Conservation (phyloP, 1,284 basidiomycete genomes). For the Moesziomyces sp. region DNA sequence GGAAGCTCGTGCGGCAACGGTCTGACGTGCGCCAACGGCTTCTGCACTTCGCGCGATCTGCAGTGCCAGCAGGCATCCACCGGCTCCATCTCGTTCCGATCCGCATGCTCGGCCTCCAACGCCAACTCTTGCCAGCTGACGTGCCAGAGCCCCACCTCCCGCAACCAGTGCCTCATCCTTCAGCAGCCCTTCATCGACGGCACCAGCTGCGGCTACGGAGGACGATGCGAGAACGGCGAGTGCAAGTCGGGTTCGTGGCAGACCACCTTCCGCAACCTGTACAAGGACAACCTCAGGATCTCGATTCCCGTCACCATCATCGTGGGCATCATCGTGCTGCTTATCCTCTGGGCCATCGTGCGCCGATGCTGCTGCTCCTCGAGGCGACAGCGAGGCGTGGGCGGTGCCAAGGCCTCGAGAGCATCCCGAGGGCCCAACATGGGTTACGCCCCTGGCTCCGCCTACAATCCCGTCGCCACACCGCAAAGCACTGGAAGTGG, state of each 20-base stretch:
- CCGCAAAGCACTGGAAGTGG: conserved; percentile 14
- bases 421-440: conserved; percentile 1
- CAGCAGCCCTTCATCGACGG: conserved; percentile 83
- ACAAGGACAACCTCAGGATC: conserved; percentile 60
- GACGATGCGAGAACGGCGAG: conserved; percentile 71
- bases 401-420: not conserved
- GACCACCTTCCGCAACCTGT: conserved; percentile 75
- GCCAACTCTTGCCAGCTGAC: conserved; percentile 80
- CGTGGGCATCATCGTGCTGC: conserved; percentile 48
- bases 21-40: conserved; percentile 81
- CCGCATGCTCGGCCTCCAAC: conserved; percentile 73
- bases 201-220: conserved; percentile 82
- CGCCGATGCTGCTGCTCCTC: conserved; percentile 40
- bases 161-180: conserved; percentile 76
- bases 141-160: conserved; percentile 78
- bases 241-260: conserved; percentile 77
- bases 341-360: conserved; percentile 38
- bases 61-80: conserved; percentile 82
- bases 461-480: conserved; percentile 19
- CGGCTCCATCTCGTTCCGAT: conserved; percentile 74
- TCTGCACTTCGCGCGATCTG: conserved; percentile 79
- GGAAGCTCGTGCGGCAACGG: conserved; percentile 72
- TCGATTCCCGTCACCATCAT: conserved; percentile 60
- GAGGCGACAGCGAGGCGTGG: conserved; percentile 5
- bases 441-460: conserved; percentile 8